Conservation (phyloP, 805 yeast species). For the Starmerella bombicola region DNA sequence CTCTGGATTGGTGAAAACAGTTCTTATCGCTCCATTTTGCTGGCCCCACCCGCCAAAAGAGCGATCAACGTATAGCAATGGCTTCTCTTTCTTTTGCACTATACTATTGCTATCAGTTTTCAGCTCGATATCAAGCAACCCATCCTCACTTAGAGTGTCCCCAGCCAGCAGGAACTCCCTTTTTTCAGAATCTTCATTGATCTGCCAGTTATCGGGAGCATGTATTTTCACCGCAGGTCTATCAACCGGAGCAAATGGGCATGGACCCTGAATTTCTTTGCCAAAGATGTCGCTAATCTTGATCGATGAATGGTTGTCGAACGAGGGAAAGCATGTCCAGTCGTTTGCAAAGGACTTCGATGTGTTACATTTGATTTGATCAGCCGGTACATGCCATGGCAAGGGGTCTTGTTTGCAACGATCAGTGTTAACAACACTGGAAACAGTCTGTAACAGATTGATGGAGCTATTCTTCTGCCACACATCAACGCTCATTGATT, state of each 20-base stretch:
- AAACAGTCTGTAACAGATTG: conserved; percentile 42
- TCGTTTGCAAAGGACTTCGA: conserved; percentile 42
- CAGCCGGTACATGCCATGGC: conserved; percentile 67
- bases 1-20: conserved; percentile 57
- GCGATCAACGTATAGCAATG: conserved; percentile 65
- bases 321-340: conserved; percentile 64
- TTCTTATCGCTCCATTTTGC: conserved; percentile 79
- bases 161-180: background rate
- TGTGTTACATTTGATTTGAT: conserved; percentile 60
- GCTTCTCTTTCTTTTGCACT: conserved; percentile 33
- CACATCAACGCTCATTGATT: conserved; percentile 79
- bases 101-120: conserved; percentile 36
- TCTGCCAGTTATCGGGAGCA: conserved; percentile 14
- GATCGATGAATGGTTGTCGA: conserved; percentile 30
- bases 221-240: conserved; percentile 13
- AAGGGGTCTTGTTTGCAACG: conserved; percentile 62
- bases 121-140: conserved; percentile 30
- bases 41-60: conserved; percentile 87
- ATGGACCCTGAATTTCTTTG: conserved; percentile 48
- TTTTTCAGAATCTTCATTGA: background rate
- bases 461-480: conserved; percentile 40
- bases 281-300: conserved; percentile 60
- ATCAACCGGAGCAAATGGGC: conserved; percentile 36
- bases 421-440: conserved; percentile 59
- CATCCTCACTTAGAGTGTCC: background rate